Percentiles rank a stretch among this genome's conserved stretches.
Conservation (phyloP, 139 green algal genomes). For the Ostreobium quekettii region DNA sequence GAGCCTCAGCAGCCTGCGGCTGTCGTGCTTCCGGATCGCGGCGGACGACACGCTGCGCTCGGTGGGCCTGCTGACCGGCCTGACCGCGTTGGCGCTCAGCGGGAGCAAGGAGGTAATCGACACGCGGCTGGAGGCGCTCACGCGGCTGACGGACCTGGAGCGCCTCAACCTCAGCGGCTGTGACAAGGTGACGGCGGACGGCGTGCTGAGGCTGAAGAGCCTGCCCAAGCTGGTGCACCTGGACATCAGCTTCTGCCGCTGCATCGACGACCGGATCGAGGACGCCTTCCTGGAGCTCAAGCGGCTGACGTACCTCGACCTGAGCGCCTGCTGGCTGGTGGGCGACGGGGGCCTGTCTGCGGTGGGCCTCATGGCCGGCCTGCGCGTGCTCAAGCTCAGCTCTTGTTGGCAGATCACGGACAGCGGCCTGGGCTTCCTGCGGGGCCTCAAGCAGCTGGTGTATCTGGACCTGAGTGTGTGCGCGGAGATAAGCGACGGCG, state of each 20-base stretch:
- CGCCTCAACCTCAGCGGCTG: slow-evolving; percentile 12
- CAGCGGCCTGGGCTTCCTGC: not conserved
- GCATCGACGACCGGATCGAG: not conserved
- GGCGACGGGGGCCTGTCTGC: not conserved
- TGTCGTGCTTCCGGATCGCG: not conserved
- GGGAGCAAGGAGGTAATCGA: slow-evolving; percentile 10
- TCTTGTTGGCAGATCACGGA: not conserved
- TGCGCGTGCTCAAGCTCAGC: slow-evolving; percentile 4
- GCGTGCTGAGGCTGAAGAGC: not conserved
- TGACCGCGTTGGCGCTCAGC: not conserved
- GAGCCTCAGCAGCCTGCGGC: not conserved
- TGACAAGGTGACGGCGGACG: slow-evolving; percentile 1
- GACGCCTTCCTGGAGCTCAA: not conserved
- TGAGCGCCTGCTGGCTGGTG: not conserved
- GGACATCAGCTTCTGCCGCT: slow-evolving; percentile 2
- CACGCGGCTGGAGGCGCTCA: not conserved
- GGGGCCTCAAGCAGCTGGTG: not conserved
- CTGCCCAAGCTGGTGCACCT: not conserved
- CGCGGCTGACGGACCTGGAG: not conserved
- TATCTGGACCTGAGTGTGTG: not conserved
- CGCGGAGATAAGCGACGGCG: not conserved
- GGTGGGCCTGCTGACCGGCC: not conserved
- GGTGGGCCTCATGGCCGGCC: not conserved
- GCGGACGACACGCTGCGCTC: not conserved
- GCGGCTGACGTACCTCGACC: not conserved